A percentile compares a stretch with the other conserved stretches of the same genome.
phyloP scores from a whole-genome alignment of 2,329 filamentous ascomycete species.

The Fusarium sp. region DNA sequence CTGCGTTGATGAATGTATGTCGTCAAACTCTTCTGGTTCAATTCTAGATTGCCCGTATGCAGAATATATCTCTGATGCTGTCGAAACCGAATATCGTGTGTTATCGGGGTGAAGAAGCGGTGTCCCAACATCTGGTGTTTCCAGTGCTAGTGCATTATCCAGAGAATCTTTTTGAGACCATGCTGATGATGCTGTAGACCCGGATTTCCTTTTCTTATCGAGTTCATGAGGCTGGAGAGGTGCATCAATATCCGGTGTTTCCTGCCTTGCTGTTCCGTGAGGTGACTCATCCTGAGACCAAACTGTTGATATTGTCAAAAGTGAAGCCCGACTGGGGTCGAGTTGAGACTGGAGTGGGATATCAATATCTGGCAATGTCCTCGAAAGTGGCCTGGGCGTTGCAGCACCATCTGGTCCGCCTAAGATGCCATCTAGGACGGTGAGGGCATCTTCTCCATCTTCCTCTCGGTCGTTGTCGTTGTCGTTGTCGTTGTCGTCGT shows the following conservation, averaged over 20 bases:
- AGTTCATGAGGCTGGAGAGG: conserved; percentile 21
- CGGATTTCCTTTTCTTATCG: conserved; percentile 1
- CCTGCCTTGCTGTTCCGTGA: neutral
- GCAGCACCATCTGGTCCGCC: conserved; percentile 1
- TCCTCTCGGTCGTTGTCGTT: neutral
- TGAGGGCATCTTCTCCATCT: conserved; percentile 20
- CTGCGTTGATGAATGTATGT: neutral
- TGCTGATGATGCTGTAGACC: conserved; percentile 14
- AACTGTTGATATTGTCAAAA: conserved; percentile 22
- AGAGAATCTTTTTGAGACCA: neutral
- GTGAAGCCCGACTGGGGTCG: conserved; percentile 8
- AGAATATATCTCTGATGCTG: conserved; percentile 16
- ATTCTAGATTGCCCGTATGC: neutral
- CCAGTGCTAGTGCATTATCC: neutral
- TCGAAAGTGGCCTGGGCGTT: conserved; percentile 21
- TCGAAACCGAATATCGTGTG: conserved; percentile 23
- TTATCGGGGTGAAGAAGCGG: conserved; percentile 15
- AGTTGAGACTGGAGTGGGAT: conserved; percentile 11
- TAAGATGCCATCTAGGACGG: conserved; percentile 15
- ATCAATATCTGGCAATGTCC: conserved; percentile 15
- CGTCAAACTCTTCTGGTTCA: conserved; percentile 17
- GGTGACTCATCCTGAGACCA: conserved; percentile 13
- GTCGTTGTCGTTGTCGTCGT: conserved; percentile 11
- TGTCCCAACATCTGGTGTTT: conserved; percentile 7
- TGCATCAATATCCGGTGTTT: conserved; percentile 14